Evolutionary conservation across 306 rosid genomes (phyloP).

Genomic region (Adenanthera pavonina): DNA sequence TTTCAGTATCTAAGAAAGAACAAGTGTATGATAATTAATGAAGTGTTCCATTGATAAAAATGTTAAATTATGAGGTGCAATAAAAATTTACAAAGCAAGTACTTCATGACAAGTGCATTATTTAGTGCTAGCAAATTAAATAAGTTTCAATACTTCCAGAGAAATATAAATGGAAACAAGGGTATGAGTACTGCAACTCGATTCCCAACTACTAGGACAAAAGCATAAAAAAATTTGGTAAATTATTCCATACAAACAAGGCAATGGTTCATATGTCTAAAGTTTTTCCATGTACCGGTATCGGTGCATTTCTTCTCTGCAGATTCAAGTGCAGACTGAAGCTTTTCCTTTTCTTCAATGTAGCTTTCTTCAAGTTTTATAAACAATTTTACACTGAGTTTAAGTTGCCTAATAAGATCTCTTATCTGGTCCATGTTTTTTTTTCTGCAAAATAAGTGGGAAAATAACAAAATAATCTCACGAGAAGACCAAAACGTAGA

Average conservation of each 20-base stretch:
- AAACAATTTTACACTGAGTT: conserved; percentile 73
- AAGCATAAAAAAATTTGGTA: no score
- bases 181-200: no score
- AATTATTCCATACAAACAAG: no score
- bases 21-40: conserved; percentile 22
- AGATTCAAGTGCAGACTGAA: conserved; percentile 59
- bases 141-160: no score
- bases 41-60: neutral
- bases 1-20: conserved; percentile 66
- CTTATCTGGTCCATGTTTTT: conserved; percentile 52
- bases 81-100: conserved; percentile 1
- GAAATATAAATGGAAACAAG: neutral
- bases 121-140: no score
- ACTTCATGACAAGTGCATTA: neutral
- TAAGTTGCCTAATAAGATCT: conserved; percentile 68
- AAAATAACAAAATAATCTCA: neutral
- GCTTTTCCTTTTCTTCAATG: conserved; percentile 68
- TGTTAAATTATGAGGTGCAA: neutral
- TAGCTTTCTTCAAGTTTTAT: conserved; percentile 61
- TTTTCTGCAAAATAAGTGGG: conserved; percentile 55
- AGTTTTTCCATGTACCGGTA: conserved; percentile 48
- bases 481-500: neutral
- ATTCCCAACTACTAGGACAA: no score
- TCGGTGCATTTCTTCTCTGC: conserved; percentile 68
- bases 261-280: no score